A percentile compares a stretch with the other conserved stretches of the same genome.
Conservation (phyloP, 805 yeast genomes). For the Myxozyma lipomycoides region DNA sequence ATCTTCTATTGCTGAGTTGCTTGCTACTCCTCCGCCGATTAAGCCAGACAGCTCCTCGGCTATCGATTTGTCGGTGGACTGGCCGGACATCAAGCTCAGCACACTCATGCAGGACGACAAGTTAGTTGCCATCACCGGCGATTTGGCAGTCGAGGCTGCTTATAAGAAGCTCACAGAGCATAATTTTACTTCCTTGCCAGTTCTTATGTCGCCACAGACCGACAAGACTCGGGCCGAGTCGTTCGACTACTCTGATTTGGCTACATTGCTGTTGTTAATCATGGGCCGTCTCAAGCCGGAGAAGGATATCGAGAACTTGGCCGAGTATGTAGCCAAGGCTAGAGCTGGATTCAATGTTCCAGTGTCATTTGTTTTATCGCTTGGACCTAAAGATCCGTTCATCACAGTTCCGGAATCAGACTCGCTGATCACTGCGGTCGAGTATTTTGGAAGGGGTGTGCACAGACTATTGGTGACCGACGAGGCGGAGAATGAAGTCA, state of each 20-base stretch:
- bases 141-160: constrained; percentile 78
- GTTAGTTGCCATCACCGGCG: constrained; percentile 62
- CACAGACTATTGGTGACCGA: constrained; percentile 82
- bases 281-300: constrained; percentile 57
- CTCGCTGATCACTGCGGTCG: constrained; percentile 68
- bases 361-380: constrained; percentile 76
- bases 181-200: constrained; percentile 83
- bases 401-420: constrained; percentile 62
- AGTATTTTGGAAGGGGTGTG: constrained; percentile 89
- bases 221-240: constrained; percentile 69
- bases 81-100: constrained; percentile 67
- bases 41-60: constrained; percentile 9
- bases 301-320: constrained; percentile 33
- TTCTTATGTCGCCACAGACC: constrained; percentile 39
- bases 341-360: constrained; percentile 87
- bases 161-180: constrained; percentile 70
- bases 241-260: constrained; percentile 88
- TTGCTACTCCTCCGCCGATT: constrained; percentile 36
- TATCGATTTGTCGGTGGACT: constrained; percentile 43
- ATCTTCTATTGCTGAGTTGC: constrained; percentile 34
- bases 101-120: constrained; percentile 78
- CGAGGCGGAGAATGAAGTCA: constrained; percentile 46
- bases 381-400: constrained; percentile 87
- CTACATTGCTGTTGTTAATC: constrained; percentile 77
- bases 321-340: constrained; percentile 52